These are phyloP conservation scores for Paraconiothyrium brasiliense DNA, from an alignment of 2,329 filamentous ascomycete genomes.

Conservation along the genomic window DNA sequence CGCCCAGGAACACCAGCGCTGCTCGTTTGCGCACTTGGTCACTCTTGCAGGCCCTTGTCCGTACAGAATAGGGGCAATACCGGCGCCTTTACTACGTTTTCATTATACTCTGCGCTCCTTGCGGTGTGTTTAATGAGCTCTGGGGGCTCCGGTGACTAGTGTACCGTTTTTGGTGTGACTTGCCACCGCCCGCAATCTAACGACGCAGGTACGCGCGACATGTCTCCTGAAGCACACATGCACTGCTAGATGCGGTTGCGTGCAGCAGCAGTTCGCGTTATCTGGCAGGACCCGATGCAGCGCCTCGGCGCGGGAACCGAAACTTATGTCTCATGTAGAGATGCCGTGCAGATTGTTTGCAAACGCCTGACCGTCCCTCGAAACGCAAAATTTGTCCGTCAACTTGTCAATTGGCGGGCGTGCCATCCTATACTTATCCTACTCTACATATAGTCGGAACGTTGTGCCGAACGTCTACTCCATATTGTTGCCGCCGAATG, in stretches of 20 bases:
- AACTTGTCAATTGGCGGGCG: neutral
- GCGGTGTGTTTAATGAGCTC: neutral
- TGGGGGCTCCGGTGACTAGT: slow-evolving; percentile 7
- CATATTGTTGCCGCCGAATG: neutral
- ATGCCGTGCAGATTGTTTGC: neutral
- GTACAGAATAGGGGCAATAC: slow-evolving; percentile 11
- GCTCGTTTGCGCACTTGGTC: slow-evolving; percentile 4
- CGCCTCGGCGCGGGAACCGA: slow-evolving; percentile 1
- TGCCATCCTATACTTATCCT: neutral
- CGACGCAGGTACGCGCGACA: slow-evolving; percentile 20
- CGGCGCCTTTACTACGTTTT: neutral
- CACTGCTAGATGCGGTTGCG: neutral
- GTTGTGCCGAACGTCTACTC: neutral
- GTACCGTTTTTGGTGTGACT: neutral
- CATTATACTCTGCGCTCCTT: neutral
- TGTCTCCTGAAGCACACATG: slow-evolving; percentile 14
- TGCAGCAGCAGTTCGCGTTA: neutral
- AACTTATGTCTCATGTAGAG: slow-evolving; percentile 6
- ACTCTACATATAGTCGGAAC: neutral
- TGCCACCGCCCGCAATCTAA: slow-evolving; percentile 18
- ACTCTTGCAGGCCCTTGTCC: neutral
- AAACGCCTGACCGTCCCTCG: neutral
- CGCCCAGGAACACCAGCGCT: slow-evolving; percentile 14
- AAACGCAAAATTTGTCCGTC: neutral
- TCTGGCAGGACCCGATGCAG: neutral